These are phyloP conservation scores for Kockiozyma suomiensis DNA, from an alignment of 805 yeast genomes.

Conservation along the genomic window DNA sequence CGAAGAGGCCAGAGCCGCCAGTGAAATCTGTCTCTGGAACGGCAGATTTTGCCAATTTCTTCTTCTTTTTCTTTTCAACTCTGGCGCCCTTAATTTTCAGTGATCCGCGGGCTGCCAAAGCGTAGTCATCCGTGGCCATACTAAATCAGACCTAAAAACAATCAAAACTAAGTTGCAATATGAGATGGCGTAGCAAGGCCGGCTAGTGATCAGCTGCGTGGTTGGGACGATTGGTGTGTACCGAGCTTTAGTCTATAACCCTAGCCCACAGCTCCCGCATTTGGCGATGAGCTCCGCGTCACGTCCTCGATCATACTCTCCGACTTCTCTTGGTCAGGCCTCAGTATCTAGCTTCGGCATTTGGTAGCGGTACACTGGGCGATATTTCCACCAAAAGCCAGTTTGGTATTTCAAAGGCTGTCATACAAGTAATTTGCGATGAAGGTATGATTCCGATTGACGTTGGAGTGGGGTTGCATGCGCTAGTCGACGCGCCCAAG, in stretches of 20 bases:
- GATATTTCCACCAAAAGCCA: not conserved
- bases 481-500: not conserved
- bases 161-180: not conserved
- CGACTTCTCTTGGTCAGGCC: not conserved
- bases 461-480: not conserved
- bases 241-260: not conserved
- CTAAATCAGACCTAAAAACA: too few species aligned
- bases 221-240: conserved; percentile 18
- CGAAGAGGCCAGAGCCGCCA: too few species aligned
- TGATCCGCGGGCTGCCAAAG: conserved; percentile 19
- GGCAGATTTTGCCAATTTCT: not conserved
- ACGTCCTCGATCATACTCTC: not conserved
- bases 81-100: conserved; percentile 28
- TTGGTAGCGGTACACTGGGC: not conserved
- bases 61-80: conserved; percentile 22
- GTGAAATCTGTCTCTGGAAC: not conserved
- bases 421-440: not conserved
- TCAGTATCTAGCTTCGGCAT: not conserved
- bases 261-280: conserved; percentile 18
- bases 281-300: conserved; percentile 15
- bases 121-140: conserved; percentile 26
- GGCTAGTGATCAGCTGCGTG: not conserved
- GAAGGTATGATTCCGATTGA: conserved; percentile 11
- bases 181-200: not conserved
- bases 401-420: not conserved